Evolutionary conservation across 352 stramenopile genomes (phyloP), one percentile per base, ranked within the genome.

Genomic region (Phytophthora podocarpi): DNA sequence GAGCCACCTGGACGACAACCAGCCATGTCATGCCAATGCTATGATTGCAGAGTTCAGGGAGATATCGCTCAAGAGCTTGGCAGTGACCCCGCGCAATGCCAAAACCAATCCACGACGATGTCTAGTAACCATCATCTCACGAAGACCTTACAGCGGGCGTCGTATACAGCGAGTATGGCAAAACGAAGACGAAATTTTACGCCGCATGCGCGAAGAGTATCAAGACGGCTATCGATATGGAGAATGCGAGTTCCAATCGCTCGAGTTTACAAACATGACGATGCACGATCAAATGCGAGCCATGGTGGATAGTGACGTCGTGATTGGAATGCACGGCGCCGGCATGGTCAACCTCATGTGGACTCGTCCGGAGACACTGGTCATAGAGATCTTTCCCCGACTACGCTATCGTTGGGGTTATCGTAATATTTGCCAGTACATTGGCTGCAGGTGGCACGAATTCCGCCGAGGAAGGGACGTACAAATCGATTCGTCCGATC

Each of bases 281-380:
- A 74, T 89, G 13, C 23, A 52, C 13, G 64, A 87, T 23, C 81
- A 93, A 53, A 93, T 93, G 71, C 43, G 58, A 3, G 42, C 73
- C 21, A 78, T 88, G 54, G 34, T 83, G 16, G 61, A 81, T 10
- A 91, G 81, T 34, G 81, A 90, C 54, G 64, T 91, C 1, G 78
- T 93, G 9, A 87, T 91, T 34, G 76, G 81, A 4, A 91, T 93
- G 83, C 83, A 93, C 42, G 83, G 83, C 34, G 81, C 83, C 8
- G 83, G 83, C 10, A 82, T 93, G 73, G 75, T 89, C n/a, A 93
- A 91, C 50, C 65, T 88, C 3, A 30, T 87, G 11, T 93, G 81
- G 78, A 74, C 81, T 11, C 64, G 70, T 8, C 76, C 78, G 0
- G 39, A 64, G 40, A 87, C 76, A 16, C 41, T 78, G 10, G 65